Conservation (phyloP, 495 filamentous ascomycete genomes). For the Annulohypoxylon bovei region DNA sequence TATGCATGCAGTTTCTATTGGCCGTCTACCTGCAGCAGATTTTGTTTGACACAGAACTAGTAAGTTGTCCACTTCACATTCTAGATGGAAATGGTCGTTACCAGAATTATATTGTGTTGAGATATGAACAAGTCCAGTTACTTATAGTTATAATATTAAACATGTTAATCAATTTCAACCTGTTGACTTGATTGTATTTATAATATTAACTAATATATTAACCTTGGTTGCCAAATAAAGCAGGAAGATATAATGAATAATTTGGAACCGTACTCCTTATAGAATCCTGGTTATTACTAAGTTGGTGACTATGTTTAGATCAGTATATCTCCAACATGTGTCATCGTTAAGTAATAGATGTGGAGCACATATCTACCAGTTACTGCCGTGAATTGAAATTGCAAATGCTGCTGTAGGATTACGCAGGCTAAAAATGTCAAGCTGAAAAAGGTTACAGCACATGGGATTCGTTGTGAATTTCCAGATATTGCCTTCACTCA, state of each 20-base stretch:
- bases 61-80: too few relatives aligned
- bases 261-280: not conserved
- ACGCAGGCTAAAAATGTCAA: not conserved
- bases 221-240: not conserved
- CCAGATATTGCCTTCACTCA: not conserved
- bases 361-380: not conserved
- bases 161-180: not conserved
- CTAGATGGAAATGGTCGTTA: too few relatives aligned
- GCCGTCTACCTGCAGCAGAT: not conserved
- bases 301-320: not conserved
- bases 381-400: not conserved
- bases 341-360: not conserved
- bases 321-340: not conserved
- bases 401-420: not conserved
- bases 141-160: not conserved
- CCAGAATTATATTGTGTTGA: not conserved
- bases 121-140: not conserved
- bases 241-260: not conserved
- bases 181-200: not conserved
- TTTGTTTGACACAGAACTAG: not conserved
- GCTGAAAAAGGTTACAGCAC: not conserved
- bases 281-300: not conserved
- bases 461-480: not conserved
- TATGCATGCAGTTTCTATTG: not conserved
- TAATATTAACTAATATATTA: not conserved